Percentiles rank a stretch among this genome's conserved stretches.
Conservation (phyloP, 2,329 filamentous ascomycete genomes). For the Fusarium hostae region DNA sequence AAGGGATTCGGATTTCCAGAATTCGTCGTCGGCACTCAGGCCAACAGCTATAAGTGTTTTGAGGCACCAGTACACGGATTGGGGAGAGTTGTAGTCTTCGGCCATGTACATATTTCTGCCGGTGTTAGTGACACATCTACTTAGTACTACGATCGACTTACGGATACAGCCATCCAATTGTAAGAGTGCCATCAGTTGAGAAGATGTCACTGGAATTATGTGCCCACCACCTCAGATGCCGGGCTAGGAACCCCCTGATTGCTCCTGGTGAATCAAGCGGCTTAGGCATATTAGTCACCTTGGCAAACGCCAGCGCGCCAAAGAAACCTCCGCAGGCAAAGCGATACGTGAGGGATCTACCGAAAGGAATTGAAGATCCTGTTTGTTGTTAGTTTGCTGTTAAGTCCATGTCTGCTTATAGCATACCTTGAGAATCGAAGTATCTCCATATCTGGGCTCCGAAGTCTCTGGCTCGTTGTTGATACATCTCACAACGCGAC, state of each 20-base stretch:
- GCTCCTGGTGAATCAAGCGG: constrained; percentile 53
- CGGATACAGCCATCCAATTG: constrained; percentile 55
- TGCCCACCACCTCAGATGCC: constrained; percentile 63
- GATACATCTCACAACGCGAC: constrained; percentile 51
- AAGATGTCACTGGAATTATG: constrained; percentile 56
- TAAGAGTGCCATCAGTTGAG: constrained; percentile 60
- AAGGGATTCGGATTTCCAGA: constrained; percentile 58
- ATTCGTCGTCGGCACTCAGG: constrained; percentile 50
- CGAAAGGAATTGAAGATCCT: constrained; percentile 64
- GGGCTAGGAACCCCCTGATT: constrained; percentile 60
- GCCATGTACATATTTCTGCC: constrained; percentile 62
- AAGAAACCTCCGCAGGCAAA: constrained; percentile 63
- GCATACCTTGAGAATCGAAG: constrained; percentile 57
- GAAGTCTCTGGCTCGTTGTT: constrained; percentile 54
- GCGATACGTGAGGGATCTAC: constrained; percentile 61
- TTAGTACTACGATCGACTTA: neutral
- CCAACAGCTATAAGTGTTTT: constrained; percentile 60
- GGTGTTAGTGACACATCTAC: neutral
- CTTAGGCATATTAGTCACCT: constrained; percentile 50
- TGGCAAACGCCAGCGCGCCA: constrained; percentile 56
- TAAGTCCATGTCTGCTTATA: fast-evolving
- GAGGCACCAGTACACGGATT: constrained; percentile 65
- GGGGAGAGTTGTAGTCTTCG: constrained; percentile 68
- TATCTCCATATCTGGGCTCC: constrained; percentile 58
- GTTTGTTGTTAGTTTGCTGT: neutral